Percentiles rank a stretch among this genome's conserved stretches.
These are phyloP conservation scores for Thyridium curvatum DNA, from an alignment of 2,329 filamentous ascomycete genomes.

Conservation along the genomic window DNA sequence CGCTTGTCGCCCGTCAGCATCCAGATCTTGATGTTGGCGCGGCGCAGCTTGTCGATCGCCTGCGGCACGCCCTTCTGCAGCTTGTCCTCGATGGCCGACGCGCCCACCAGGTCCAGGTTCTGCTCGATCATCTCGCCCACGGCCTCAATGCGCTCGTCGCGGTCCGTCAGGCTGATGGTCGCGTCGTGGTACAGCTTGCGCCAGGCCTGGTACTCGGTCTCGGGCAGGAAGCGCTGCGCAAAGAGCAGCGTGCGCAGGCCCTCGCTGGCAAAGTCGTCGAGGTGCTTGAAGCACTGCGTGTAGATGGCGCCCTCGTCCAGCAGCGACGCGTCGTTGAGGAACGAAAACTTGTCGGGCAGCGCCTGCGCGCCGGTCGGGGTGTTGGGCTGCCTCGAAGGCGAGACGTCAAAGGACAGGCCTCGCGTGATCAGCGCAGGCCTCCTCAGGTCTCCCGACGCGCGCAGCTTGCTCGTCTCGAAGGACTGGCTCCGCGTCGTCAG, in stretches of 20 bases:
- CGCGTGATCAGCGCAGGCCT: constrained; percentile 30
- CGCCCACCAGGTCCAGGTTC: constrained; percentile 74
- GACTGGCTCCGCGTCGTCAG: constrained; percentile 32
- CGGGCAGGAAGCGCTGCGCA: constrained; percentile 70
- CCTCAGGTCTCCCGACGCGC: constrained; percentile 31
- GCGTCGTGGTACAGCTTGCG: constrained; percentile 73
- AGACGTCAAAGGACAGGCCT: constrained; percentile 40
- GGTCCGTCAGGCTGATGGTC: constrained; percentile 73
- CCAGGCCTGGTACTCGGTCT: constrained; percentile 71
- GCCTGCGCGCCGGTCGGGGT: background rate
- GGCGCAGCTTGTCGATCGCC: constrained; percentile 81
- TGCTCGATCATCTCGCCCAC: constrained; percentile 78
- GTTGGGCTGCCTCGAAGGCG: background rate
- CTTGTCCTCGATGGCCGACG: constrained; percentile 91
- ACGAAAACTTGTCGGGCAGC: constrained; percentile 11
- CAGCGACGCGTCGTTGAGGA: constrained; percentile 21
- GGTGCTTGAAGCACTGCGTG: constrained; percentile 80
- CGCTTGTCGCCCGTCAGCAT: constrained; percentile 94
- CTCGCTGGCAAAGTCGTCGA: constrained; percentile 83
- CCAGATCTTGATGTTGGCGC: constrained; percentile 92
- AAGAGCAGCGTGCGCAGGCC: constrained; percentile 83
- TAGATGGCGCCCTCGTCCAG: constrained; percentile 62
- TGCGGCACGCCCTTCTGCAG: constrained; percentile 85
- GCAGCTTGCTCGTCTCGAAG: constrained; percentile 33
- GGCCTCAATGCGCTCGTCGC: constrained; percentile 72